phyloP scores from a whole-genome alignment of 1,284 basidiomycete species.

The Microstroma glucosiphilum region DNA sequence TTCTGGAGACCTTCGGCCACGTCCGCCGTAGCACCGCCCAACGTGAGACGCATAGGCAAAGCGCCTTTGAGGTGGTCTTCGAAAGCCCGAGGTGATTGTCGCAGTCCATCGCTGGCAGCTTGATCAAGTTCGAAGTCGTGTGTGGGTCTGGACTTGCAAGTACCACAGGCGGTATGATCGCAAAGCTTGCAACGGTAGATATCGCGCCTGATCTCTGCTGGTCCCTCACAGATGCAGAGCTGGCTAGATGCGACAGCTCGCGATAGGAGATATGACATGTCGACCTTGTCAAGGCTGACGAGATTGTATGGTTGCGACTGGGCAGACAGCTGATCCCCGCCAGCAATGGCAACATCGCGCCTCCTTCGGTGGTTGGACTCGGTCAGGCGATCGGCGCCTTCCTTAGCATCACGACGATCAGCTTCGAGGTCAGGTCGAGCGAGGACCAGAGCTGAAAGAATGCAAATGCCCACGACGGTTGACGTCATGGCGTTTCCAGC shows the following conservation, averaged over 20 bases:
- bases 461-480: slow-evolving; percentile 85
- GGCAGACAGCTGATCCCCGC: slow-evolving; percentile 26
- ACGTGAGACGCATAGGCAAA: slow-evolving; percentile 73
- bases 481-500: slow-evolving; percentile 94
- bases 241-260: slow-evolving; percentile 68
- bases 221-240: slow-evolving; percentile 82
- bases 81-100: slow-evolving; percentile 56
- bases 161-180: slow-evolving; percentile 70
- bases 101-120: slow-evolving; percentile 57
- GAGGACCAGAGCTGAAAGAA: slow-evolving; percentile 68
- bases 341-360: slow-evolving; percentile 53
- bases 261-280: slow-evolving; percentile 57
- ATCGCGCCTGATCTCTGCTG: slow-evolving; percentile 59
- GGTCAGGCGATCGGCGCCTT: slow-evolving; percentile 34
- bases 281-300: slow-evolving; percentile 20
- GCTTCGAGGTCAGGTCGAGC: slow-evolving; percentile 25
- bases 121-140: slow-evolving; percentile 63
- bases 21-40: slow-evolving; percentile 19
- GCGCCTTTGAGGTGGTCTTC: slow-evolving; percentile 66
- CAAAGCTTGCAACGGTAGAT: slow-evolving; percentile 71
- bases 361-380: slow-evolving; percentile 60
- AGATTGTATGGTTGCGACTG: slow-evolving; percentile 21
- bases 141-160: slow-evolving; percentile 81
- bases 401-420: slow-evolving; percentile 16
- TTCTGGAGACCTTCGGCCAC: slow-evolving; percentile 58